phyloP scores from a whole-genome alignment of 129 eudicot genomes.

The Centaurea solstitialis region DNA sequence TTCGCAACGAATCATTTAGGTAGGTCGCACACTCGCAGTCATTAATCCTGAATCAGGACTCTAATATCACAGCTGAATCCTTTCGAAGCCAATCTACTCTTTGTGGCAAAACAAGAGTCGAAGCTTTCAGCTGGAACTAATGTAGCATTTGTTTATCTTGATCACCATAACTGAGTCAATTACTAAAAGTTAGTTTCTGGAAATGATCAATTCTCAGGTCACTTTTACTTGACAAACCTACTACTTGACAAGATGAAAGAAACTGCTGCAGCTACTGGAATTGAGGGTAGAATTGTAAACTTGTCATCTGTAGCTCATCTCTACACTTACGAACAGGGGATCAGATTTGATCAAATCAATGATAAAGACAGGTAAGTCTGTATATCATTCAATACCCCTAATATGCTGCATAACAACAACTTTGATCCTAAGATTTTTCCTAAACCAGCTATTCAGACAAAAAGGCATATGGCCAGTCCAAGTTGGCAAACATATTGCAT shows the following conservation, averaged over 20 bases:
- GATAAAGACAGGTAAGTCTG: slow-evolving; percentile 54
- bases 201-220: slow-evolving; percentile 46
- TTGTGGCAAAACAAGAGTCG: not conserved
- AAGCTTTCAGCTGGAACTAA: not conserved
- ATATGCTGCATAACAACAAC: not conserved
- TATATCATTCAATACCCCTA: not conserved
- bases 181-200: not conserved
- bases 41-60: not conserved
- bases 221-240: slow-evolving; percentile 72
- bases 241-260: slow-evolving; percentile 84
- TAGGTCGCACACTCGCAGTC: slow-evolving; percentile 8
- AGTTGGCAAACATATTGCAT: slow-evolving; percentile 81
- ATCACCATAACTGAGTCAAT: not conserved
- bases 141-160: not conserved
- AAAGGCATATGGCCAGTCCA: slow-evolving; percentile 93
- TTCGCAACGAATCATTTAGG: slow-evolving; percentile 93
- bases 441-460: slow-evolving; percentile 77
- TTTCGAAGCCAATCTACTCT: not conserved
- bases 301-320: slow-evolving; percentile 72
- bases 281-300: slow-evolving; percentile 77
- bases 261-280: slow-evolving; percentile 55
- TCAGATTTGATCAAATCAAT: slow-evolving; percentile 60
- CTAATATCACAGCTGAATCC: not conserved
- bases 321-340: slow-evolving; percentile 63
- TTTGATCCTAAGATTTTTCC: not conserved